A percentile compares a stretch with the other conserved stretches of the same genome.
Evolutionary conservation across 805 yeast genomes (phyloP).

Genomic region (Suhomyces sp.): DNA sequence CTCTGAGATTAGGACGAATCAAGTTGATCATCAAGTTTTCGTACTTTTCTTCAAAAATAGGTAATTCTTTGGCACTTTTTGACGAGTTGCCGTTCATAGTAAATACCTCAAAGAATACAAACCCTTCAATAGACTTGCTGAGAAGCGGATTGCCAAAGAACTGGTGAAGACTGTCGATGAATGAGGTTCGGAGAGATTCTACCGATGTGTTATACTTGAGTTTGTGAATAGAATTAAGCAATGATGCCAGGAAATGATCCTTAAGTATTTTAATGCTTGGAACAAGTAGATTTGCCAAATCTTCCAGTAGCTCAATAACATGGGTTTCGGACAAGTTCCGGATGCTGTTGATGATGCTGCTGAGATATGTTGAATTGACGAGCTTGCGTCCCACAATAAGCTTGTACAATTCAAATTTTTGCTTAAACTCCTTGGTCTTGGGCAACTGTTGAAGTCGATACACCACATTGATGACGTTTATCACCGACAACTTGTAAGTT

Average conservation of each 20-base stretch:
- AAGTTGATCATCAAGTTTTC: slow-evolving; percentile 38
- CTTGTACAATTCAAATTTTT: slow-evolving; percentile 30
- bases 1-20: slow-evolving; percentile 35
- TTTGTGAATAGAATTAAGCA: neutral
- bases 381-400: slow-evolving; percentile 28
- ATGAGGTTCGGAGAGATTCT: neutral
- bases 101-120: slow-evolving; percentile 32
- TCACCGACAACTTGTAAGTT: slow-evolving; percentile 23
- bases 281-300: neutral
- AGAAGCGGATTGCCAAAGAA: slow-evolving; percentile 16
- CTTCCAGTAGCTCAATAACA: neutral
- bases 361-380: slow-evolving; percentile 23
- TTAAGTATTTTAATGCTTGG: neutral
- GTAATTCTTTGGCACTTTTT: slow-evolving; percentile 1
- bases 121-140: slow-evolving; percentile 22
- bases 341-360: slow-evolving; percentile 16
- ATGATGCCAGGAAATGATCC: neutral
- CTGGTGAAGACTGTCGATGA: slow-evolving; percentile 4
- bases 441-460: slow-evolving; percentile 12
- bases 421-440: slow-evolving; percentile 5
- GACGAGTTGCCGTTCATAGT: slow-evolving; percentile 25
- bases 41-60: slow-evolving; percentile 34
- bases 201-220: neutral
- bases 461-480: slow-evolving; percentile 25
- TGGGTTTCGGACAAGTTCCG: neutral